These are phyloP conservation scores for Nannizziopsis barbatae DNA, from an alignment of 2,329 filamentous ascomycete genomes.

Conservation along the genomic window DNA sequence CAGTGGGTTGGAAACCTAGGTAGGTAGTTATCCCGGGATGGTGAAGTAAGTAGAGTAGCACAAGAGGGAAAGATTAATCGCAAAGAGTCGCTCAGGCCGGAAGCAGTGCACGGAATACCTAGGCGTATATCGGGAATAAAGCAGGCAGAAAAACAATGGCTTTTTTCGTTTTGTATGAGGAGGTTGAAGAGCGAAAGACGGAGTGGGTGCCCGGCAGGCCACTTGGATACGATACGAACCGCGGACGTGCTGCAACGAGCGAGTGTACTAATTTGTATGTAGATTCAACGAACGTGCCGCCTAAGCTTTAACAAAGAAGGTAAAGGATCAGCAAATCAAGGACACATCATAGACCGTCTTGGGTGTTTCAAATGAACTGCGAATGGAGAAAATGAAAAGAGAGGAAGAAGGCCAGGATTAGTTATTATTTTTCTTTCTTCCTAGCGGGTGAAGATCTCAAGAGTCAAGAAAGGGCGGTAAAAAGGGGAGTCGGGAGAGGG, in stretches of 20 bases:
- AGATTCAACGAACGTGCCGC: no score
- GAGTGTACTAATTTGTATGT: neutral
- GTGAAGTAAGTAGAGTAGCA: neutral
- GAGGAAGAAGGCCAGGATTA: conserved; percentile 1
- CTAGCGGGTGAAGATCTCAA: neutral
- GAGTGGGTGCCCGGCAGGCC: neutral
- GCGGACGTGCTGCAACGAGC: conserved; percentile 4
- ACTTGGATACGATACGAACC: neutral
- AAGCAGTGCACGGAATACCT: no score
- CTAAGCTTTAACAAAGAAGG: no score
- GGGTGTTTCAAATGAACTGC: conserved; percentile 1
- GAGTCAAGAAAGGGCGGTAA: neutral
- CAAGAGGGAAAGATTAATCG: neutral
- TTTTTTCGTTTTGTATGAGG: no score
- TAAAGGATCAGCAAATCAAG: neutral
- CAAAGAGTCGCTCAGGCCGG: no score
- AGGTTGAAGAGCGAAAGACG: neutral
- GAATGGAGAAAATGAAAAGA: neutral
- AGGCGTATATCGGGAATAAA: no score
- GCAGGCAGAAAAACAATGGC: no score
- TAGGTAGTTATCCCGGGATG: neutral
- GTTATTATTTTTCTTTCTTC: neutral
- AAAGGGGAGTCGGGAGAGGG: no score
- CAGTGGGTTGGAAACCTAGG: no score
- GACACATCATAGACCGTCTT: neutral